These are phyloP conservation scores for Phyllosticta citriasiana DNA, from an alignment of 2,329 filamentous ascomycete species.

Conservation along the genomic window DNA sequence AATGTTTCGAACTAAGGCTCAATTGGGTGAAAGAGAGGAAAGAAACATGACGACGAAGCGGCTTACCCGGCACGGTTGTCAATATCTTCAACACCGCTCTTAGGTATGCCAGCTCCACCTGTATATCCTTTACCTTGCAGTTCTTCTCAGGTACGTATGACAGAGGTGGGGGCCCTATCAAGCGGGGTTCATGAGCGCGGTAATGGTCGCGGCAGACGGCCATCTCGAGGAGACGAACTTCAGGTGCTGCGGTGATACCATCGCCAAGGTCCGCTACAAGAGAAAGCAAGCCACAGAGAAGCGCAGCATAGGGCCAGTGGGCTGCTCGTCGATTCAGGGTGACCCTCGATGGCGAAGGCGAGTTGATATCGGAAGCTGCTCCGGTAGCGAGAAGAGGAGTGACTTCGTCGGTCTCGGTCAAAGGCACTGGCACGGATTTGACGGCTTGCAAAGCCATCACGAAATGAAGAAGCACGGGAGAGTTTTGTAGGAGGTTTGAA, in stretches of 20 bases:
- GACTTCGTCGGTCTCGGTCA: not conserved
- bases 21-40: not conserved
- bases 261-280: not conserved
- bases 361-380: not conserved
- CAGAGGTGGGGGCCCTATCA: constrained; percentile 4
- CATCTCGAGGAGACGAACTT: constrained; percentile 8
- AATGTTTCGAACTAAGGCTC: too few relatives aligned
- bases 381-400: not conserved
- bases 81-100: not conserved
- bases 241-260: constrained; percentile 2
- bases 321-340: not conserved
- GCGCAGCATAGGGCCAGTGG: not conserved
- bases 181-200: not conserved
- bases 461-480: not conserved
- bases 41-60: not conserved
- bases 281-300: not conserved
- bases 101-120: constrained; percentile 7
- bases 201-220: constrained; percentile 7
- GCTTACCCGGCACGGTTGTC: not conserved
- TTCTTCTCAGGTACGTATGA: constrained; percentile 2
- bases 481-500: not conserved
- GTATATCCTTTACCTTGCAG: constrained; percentile 5
- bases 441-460: not conserved
- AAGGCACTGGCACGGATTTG: not conserved
- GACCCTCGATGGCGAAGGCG: not conserved